Base-by-base conservation (phyloP, 2,329 filamentous ascomycete genomes). In the Calonectria henricotiae region DNA sequence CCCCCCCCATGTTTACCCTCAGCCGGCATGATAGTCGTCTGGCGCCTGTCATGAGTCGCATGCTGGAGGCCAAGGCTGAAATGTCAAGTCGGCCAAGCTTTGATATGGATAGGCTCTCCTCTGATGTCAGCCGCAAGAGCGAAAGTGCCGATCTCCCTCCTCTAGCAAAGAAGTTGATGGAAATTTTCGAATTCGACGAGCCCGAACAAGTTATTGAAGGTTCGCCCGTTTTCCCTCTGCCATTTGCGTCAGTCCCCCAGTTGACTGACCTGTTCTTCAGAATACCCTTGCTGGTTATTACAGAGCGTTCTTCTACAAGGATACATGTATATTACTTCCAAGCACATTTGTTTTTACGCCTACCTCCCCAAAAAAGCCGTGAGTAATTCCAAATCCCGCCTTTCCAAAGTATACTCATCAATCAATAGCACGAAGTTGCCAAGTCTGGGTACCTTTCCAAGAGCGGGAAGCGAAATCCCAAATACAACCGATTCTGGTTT, bases 281-380 rank as follows among this genome's bases (percentile, higher is more conserved):
- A 98, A 85, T 98, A 97, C 80, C 93, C 95, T 9, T 98, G 96
- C 83, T 98, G 94, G 91, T 85, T 98, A 44, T 85, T 98, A 39
- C 95, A 98, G 80, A 98, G 93, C 79, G 94, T 98, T 51, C 86
- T 98, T 35, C 88, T 98, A 9, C 95, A 98, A 80, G 96, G 96
- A 6, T 98, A 96, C 80, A 92, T 99, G 88, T 98, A 98, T 83
- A 94, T 99, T 78, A 98, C 96, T 0, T 88, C 93, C 71, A 93
- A 92, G 76, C 96, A 99, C 80, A 93, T 98, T 71, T 98, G 95
- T 83, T 99, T 98, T 81, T 98, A 98, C 80, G 95, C 96, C 44
- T 98, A 98, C 80, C 88, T 98, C n/a, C 95, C 95, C 7, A 97
- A 95, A 86, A 98, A 96, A 86, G 90, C 93, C 62, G 93, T 93